Percentiles rank a stretch among this genome's conserved stretches.
Evolutionary conservation across 2,329 filamentous ascomycete genomes (phyloP).

Genomic region (Ciborinia camelliae): DNA sequence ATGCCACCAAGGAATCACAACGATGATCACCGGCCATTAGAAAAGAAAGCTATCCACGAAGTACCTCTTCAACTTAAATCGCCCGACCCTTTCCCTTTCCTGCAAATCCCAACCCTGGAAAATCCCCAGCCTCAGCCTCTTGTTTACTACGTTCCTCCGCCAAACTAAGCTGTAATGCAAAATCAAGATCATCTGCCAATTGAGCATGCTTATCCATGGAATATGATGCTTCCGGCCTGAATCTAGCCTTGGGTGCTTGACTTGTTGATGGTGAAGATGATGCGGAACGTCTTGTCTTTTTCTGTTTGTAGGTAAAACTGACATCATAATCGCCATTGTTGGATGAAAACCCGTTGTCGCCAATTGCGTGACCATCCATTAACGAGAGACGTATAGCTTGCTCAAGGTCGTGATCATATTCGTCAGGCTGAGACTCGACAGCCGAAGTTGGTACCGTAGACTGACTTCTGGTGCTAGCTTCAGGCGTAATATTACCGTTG

Average conservation of each 20-base stretch:
- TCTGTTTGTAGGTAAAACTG: slow-evolving; percentile 48
- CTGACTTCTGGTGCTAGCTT: slow-evolving; percentile 48
- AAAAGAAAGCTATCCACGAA: neutral
- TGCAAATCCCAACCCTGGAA: neutral
- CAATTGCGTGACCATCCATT: slow-evolving; percentile 52
- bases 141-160: slow-evolving; percentile 47
- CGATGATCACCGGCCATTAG: neutral
- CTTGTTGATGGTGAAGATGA: slow-evolving; percentile 40
- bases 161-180: slow-evolving; percentile 59
- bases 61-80: neutral
- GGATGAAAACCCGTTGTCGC: slow-evolving; percentile 42
- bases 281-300: slow-evolving; percentile 42
- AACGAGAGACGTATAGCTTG: slow-evolving; percentile 60
- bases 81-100: slow-evolving; percentile 16
- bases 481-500: slow-evolving; percentile 50
- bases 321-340: slow-evolving; percentile 50
- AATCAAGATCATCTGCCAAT: slow-evolving; percentile 52
- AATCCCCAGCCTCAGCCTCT: slow-evolving; percentile 8
- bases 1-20: neutral
- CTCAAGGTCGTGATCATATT: slow-evolving; percentile 61
- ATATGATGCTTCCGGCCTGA: neutral
- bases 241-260: slow-evolving; percentile 31
- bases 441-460: slow-evolving; percentile 28
- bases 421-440: slow-evolving; percentile 42
- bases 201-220: slow-evolving; percentile 1